Percentiles rank a stretch among this genome's conserved stretches.
phyloP scores from a whole-genome alignment of 345 rosid genomes.

The Eucalyptus regnans region DNA sequence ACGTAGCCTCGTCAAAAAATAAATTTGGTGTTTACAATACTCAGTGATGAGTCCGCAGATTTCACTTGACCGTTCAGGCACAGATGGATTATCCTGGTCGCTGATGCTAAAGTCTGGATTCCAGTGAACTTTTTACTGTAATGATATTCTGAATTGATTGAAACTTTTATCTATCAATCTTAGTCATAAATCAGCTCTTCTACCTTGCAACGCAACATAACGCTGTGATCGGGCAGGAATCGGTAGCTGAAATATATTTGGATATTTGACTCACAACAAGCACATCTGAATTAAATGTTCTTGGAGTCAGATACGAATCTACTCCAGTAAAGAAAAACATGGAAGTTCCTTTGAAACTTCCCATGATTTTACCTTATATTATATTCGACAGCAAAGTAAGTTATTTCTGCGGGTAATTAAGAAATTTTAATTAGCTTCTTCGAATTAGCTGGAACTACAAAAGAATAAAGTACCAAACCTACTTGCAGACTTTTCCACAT shows the following conservation, averaged over 20 bases:
- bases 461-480: background rate
- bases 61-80: background rate
- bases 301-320: background rate
- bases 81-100: background rate
- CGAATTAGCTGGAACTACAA: background rate
- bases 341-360: background rate
- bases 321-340: background rate
- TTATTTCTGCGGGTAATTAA: background rate
- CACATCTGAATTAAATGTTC: background rate
- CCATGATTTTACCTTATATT: background rate
- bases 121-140: background rate
- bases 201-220: background rate
- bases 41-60: too few relatives aligned
- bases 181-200: background rate
- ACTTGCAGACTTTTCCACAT: background rate
- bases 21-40: too few relatives aligned
- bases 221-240: background rate
- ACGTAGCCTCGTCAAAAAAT: background rate
- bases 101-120: background rate
- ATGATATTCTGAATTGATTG: background rate
- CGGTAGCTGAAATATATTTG: background rate
- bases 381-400: background rate
- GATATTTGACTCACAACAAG: background rate
- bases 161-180: too few relatives aligned
- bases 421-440: background rate